Percentiles rank a stretch among this genome's conserved stretches.
Conservation (phyloP, 1,139 yeast genomes). For the Sugiyamaella paludigena region DNA sequence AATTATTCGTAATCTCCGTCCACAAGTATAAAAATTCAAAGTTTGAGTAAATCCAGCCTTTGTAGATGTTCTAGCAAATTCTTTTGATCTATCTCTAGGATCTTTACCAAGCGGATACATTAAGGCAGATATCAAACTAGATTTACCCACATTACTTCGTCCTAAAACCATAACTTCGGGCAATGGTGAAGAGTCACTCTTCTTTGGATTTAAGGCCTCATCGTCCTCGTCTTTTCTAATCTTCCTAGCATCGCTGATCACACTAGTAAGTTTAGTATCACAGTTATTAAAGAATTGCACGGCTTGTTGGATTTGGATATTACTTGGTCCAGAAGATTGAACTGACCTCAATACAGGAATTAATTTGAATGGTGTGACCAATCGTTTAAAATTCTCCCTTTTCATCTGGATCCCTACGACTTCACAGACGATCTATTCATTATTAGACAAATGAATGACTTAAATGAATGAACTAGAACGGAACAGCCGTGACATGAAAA, state of each 20-base stretch:
- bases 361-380: constrained; percentile 3
- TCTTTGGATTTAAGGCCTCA: background rate
- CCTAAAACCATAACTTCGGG: constrained; percentile 69
- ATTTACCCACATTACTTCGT: constrained; percentile 81
- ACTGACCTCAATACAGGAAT: constrained; percentile 8
- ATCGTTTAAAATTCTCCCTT: constrained; percentile 3
- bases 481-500: no score
- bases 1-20: constrained; percentile 59
- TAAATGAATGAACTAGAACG: no score
- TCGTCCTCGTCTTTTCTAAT: background rate
- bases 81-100: constrained; percentile 39
- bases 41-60: constrained; percentile 77
- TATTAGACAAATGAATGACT: no score
- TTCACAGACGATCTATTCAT: no score
- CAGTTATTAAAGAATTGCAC: constrained; percentile 19
- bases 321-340: background rate
- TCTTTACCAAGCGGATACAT: constrained; percentile 33
- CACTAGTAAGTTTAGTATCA: constrained; percentile 9
- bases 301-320: constrained; percentile 20
- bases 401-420: background rate
- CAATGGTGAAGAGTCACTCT: constrained; percentile 40
- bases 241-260: constrained; percentile 5
- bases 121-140: constrained; percentile 61
- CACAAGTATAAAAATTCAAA: constrained; percentile 67
- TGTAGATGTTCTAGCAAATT: constrained; percentile 54